These are phyloP conservation scores for Cytospora piceicola DNA, from an alignment of 2,329 filamentous ascomycete species.

Conservation along the genomic window DNA sequence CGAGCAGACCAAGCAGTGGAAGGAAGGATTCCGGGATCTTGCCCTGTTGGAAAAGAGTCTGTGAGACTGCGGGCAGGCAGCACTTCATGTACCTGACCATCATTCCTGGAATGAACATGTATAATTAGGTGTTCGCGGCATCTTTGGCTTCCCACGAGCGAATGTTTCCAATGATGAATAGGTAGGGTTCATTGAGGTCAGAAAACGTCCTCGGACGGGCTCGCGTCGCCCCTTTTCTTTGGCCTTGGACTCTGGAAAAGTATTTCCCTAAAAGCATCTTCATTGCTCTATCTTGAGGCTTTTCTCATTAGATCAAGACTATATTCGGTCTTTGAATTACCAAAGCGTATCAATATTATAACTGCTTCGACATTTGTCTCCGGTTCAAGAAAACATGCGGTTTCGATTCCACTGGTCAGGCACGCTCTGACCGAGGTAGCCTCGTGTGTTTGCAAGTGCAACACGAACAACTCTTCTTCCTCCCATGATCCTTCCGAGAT, in stretches of 20 bases:
- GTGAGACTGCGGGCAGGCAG: slow-evolving; percentile 34
- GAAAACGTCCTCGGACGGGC: background rate
- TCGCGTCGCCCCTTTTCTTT: background rate
- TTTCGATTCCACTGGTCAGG: background rate
- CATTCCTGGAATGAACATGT: background rate
- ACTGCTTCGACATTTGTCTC: background rate
- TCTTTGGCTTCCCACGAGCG: background rate
- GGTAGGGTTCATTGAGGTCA: background rate
- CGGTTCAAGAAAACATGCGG: background rate
- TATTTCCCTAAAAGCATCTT: background rate
- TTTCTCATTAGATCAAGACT: background rate
- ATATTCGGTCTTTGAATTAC: background rate
- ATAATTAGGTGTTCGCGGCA: background rate
- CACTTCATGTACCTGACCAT: background rate
- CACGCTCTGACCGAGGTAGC: background rate
- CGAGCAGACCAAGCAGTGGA: slow-evolving; percentile 55
- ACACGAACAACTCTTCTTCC: background rate
- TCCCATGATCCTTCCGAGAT: background rate
- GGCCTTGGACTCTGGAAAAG: background rate
- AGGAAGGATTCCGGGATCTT: slow-evolving; percentile 59
- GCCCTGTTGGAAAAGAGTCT: slow-evolving; percentile 56
- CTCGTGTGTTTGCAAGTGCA: background rate
- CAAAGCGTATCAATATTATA: background rate
- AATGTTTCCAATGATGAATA: background rate
- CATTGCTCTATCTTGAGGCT: background rate